phyloP scores from a whole-genome alignment of 148 eudicot genomes.

The Heliamphora exappendiculata region DNA sequence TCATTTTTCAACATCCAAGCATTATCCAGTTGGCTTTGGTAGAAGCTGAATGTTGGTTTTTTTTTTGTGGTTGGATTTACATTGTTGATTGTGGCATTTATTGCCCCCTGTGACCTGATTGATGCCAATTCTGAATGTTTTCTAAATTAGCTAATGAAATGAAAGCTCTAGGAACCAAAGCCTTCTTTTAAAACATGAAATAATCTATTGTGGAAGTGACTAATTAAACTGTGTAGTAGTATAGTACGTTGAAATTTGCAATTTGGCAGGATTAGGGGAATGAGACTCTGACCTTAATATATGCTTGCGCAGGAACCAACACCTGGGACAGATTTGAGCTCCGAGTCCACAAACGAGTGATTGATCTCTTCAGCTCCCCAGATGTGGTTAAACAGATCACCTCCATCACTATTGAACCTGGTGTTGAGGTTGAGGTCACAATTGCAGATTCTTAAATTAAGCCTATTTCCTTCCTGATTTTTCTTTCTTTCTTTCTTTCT shows the following conservation, averaged over 20 bases:
- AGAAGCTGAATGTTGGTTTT: conserved; percentile 2
- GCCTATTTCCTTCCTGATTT: background rate
- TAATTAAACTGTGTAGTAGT: background rate
- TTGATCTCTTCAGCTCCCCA: conserved; percentile 82
- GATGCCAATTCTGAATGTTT: too few relatives aligned
- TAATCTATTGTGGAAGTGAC: background rate
- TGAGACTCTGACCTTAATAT: background rate
- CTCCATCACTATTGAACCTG: conserved; percentile 85
- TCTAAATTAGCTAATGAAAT: background rate
- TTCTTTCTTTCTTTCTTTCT: background rate
- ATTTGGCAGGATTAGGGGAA: background rate
- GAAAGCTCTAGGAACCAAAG: background rate
- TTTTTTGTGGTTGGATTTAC: background rate
- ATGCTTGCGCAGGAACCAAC: conserved; percentile 52
- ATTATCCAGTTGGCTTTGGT: background rate
- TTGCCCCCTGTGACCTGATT: too few relatives aligned
- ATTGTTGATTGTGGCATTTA: background rate
- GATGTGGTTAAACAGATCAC: conserved; percentile 88
- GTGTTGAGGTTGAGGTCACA: conserved; percentile 84
- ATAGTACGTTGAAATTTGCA: background rate
- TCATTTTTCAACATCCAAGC: background rate
- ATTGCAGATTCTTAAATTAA: conserved; percentile 63
- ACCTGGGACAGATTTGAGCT: conserved; percentile 79
- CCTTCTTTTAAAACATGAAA: background rate
- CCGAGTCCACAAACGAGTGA: conserved; percentile 82